Evolutionary conservation across 768 basidiomycete genomes (phyloP).

Genomic region (Mycena venus): DNA sequence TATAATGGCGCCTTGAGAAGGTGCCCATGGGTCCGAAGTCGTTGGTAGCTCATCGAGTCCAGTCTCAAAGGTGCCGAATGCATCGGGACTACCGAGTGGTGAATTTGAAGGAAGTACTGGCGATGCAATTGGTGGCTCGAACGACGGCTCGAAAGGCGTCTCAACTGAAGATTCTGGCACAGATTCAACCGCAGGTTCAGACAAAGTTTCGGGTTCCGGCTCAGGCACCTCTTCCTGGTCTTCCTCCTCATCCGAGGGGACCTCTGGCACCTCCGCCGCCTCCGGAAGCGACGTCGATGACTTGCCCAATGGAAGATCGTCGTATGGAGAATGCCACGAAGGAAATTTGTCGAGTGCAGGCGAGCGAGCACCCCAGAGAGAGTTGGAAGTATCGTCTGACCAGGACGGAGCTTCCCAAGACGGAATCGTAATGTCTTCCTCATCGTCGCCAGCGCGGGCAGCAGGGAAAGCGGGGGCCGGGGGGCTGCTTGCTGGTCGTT

Average conservation of each 20-base stretch:
- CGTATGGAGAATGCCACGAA: conserved; percentile 53
- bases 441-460: conserved; percentile 37
- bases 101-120: conserved; percentile 28
- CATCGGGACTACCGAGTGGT: conserved; percentile 61
- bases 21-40: conserved; percentile 53
- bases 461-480: conserved; percentile 8
- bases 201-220: not conserved
- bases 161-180: conserved; percentile 24
- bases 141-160: conserved; percentile 23
- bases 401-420: conserved; percentile 65
- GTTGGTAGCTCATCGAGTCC: conserved; percentile 48
- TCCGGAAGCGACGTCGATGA: conserved; percentile 4
- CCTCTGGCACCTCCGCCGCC: conserved; percentile 24
- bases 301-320: conserved; percentile 53
- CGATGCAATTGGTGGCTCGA: conserved; percentile 16
- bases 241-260: conserved; percentile 18
- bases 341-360: conserved; percentile 30
- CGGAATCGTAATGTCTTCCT: conserved; percentile 69
- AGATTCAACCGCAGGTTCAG: not conserved
- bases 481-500: conserved; percentile 39
- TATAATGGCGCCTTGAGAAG: conserved; percentile 37
- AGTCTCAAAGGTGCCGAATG: conserved; percentile 72
- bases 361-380: conserved; percentile 30
- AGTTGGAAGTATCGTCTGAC: conserved; percentile 44
- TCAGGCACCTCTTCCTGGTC: conserved; percentile 5